phyloP scores from a whole-genome alignment of 1,139 yeast species.

The Lodderomyces metapsilosis region DNA sequence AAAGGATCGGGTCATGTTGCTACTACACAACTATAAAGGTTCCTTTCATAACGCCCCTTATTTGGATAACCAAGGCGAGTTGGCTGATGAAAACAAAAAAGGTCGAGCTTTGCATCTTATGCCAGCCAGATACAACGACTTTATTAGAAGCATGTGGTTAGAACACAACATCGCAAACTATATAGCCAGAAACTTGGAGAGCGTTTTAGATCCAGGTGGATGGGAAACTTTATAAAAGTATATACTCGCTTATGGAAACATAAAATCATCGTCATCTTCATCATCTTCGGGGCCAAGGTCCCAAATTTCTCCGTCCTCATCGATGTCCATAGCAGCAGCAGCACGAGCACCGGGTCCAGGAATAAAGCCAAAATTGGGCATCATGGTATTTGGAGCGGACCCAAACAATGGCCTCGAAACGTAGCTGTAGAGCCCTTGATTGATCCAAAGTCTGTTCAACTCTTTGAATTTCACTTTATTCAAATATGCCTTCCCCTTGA shows the following conservation, averaged over 20 bases:
- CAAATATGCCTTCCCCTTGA: constrained; percentile 54
- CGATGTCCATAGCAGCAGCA: constrained; percentile 17
- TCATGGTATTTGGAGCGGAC: constrained; percentile 13
- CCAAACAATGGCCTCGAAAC: constrained; percentile 36
- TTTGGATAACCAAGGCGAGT: constrained; percentile 83
- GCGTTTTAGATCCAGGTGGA: constrained; percentile 83
- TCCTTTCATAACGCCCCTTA: constrained; percentile 85
- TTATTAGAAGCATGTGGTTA: constrained; percentile 70
- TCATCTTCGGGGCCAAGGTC: constrained; percentile 12
- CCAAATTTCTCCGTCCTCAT: constrained; percentile 16
- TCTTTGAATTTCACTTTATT: constrained; percentile 51
- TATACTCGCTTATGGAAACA: constrained; percentile 5
- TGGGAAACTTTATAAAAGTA: constrained; percentile 77
- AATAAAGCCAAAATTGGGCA: constrained; percentile 9
- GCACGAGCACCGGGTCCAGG: constrained; percentile 10
- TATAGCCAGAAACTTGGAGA: constrained; percentile 78
- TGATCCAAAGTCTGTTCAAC: constrained; percentile 59
- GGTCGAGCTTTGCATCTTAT: constrained; percentile 72
- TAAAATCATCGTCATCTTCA: constrained; percentile 17
- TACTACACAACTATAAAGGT: constrained; percentile 71
- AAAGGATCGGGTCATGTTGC: constrained; percentile 65
- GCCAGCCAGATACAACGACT: constrained; percentile 61
- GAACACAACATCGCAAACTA: constrained; percentile 76
- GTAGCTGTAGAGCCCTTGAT: constrained; percentile 45
- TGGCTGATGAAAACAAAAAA: constrained; percentile 70